A percentile compares a stretch with the other conserved stretches of the same genome.
These are phyloP conservation scores for Tilletia caries DNA, from an alignment of 1,284 basidiomycete genomes.

Conservation along the genomic window DNA sequence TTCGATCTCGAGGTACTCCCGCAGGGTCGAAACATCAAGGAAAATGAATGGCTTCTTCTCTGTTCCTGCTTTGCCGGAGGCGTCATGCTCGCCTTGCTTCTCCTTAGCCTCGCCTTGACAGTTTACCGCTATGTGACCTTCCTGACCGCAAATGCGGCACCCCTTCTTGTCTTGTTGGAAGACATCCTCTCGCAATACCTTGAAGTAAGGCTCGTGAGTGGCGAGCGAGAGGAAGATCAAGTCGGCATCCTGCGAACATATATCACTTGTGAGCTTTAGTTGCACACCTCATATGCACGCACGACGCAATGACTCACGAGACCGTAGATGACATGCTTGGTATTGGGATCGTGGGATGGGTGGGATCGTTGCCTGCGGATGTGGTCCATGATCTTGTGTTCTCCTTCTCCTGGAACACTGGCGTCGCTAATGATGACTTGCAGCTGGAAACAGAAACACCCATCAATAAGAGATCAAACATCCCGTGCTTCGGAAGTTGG, in stretches of 20 bases:
- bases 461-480: no score
- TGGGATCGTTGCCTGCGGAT: constrained; percentile 86
- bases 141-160: constrained; percentile 87
- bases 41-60: constrained; percentile 98
- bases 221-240: constrained; percentile 97
- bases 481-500: no score
- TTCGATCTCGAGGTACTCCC: constrained; percentile 96
- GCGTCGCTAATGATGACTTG: constrained; percentile 95
- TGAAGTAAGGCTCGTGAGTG: constrained; percentile 96
- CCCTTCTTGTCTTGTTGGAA: constrained; percentile 70
- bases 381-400: constrained; percentile 99
- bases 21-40: constrained; percentile 88
- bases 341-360: constrained; percentile 82
- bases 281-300: neutral
- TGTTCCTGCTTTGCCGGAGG: constrained; percentile 39
- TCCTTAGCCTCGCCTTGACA: constrained; percentile 62
- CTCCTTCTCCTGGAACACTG: constrained; percentile 94
- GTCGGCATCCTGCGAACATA: constrained; percentile 72
- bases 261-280: neutral
- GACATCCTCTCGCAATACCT: constrained; percentile 95
- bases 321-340: constrained; percentile 94
- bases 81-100: constrained; percentile 58
- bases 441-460: constrained; percentile 17
- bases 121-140: constrained; percentile 88
- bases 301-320: constrained; percentile 54